Base-by-base conservation (phyloP, 139 green algal genomes). In the Medakamo hakoo region DNA sequence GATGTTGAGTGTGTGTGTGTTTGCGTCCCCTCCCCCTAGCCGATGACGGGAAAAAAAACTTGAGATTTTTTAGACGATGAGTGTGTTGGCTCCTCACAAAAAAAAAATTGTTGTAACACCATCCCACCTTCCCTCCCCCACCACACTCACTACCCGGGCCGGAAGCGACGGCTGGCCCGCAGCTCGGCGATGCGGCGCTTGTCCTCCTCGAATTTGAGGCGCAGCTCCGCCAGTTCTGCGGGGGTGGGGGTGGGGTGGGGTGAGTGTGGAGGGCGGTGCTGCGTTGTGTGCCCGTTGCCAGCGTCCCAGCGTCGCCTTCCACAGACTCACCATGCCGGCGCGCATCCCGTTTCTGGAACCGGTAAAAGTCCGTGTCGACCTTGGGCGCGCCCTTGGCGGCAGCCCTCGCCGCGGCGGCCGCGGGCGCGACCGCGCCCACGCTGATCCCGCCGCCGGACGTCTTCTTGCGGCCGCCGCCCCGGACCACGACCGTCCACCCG, bases 401-500 rank as follows among this genome's bases (percentile, higher is more conserved):
- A 23, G 72, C 70, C 24, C 62, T 63, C 25, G 59, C 68, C 4
- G 30, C 57, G 20, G 75, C 78, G 16, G 67, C 71, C 26, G 63
- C 70, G 2, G 52, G 40, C 40, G 40, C 40, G 9, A 52, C 40
- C 40, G 40, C 40, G 40, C 40, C 40, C 40, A 52, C 40, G 24
- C 72, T 69, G 24, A 80, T 64, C 22, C 75, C 78, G 3, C 72
- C 78, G 40, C 40, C 40, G 9, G 40, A 9, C 40, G 40, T 52
- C 40, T 52, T 52, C 16, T 52, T 52, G 40, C 40, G 40, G 40
- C 40, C 40, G 40, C 9, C 40, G 58, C 56, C 68, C 18, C 79
- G 76, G 49, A 76, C 64, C 31, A 85, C 79, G n/a, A 85, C 76
- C 3, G 79, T 85, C 79, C 79, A 85, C 23, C 79, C 79, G 58